Conservation (phyloP, 495 filamentous ascomycete species). For the Amphirosellinia nigrospora region DNA sequence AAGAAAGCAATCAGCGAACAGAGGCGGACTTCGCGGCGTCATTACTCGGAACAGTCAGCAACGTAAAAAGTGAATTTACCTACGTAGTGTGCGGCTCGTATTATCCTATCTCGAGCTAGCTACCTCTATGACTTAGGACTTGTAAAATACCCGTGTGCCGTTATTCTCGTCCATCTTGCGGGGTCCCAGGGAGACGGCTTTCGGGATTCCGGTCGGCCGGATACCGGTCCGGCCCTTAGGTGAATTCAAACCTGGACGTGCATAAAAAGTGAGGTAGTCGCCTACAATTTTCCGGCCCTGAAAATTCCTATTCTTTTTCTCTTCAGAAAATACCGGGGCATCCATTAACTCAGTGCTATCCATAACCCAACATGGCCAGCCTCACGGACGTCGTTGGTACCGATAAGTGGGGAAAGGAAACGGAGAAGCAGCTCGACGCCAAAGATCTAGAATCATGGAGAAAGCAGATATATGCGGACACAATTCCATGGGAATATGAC, state of each 20-base stretch:
- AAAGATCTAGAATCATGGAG: constrained; percentile 1
- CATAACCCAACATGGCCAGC: constrained; percentile 8
- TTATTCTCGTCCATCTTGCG: not conserved
- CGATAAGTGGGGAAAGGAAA: constrained; percentile 16
- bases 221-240: not conserved
- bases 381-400: not conserved
- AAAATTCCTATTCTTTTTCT: not conserved
- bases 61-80: not conserved
- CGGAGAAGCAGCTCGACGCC: constrained; percentile 13
- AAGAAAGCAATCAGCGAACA: constrained; percentile 41
- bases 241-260: too few species aligned
- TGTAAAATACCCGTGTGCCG: not conserved
- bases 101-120: not conserved
- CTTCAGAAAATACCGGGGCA: not conserved
- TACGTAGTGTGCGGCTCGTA: not conserved
- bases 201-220: not conserved
- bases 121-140: not conserved
- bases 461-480: constrained; percentile 5
- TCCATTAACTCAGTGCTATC: not conserved
- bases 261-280: not conserved
- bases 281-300: not conserved
- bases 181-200: not conserved
- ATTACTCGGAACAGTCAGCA: not conserved
- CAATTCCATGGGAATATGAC: constrained; percentile 12
- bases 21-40: constrained; percentile 34